Conservation (phyloP, 2,329 filamentous ascomycete genomes). For the Amauroascus verrucosus region DNA sequence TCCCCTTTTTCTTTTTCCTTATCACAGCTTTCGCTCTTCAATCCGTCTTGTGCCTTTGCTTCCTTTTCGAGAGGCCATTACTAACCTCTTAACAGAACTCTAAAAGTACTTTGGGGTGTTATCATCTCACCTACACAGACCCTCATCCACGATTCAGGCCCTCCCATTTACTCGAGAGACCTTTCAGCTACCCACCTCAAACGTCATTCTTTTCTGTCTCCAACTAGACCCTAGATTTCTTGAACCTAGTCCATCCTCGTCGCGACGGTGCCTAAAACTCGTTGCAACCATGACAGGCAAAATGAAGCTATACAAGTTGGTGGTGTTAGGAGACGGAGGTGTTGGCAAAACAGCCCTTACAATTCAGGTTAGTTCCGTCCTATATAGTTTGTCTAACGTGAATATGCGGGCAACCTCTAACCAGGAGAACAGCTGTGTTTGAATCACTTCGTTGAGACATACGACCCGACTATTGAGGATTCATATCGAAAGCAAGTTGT, state of each 20-base stretch:
- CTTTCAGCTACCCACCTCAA: neutral
- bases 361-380: constrained; percentile 52
- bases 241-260: neutral
- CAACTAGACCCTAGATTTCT: neutral
- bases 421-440: constrained; percentile 61
- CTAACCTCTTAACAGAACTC: no score
- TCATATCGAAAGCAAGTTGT: constrained; percentile 82
- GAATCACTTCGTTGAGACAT: constrained; percentile 93
- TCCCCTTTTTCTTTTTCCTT: neutral
- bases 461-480: constrained; percentile 80
- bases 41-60: neutral
- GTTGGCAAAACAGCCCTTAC: constrained; percentile 90
- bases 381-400: neutral
- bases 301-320: constrained; percentile 87
- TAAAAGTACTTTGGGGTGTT: no score
- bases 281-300: constrained; percentile 64
- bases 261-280: neutral
- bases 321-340: constrained; percentile 88
- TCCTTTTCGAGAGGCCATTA: neutral
- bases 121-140: no score
- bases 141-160: neutral
- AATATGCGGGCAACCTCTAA: neutral
- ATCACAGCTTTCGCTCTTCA: neutral
- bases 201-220: neutral
- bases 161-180: neutral